Evolutionary conservation across 306 rosid genomes (phyloP).

Genomic region (Trichosanthes cucumerina): DNA sequence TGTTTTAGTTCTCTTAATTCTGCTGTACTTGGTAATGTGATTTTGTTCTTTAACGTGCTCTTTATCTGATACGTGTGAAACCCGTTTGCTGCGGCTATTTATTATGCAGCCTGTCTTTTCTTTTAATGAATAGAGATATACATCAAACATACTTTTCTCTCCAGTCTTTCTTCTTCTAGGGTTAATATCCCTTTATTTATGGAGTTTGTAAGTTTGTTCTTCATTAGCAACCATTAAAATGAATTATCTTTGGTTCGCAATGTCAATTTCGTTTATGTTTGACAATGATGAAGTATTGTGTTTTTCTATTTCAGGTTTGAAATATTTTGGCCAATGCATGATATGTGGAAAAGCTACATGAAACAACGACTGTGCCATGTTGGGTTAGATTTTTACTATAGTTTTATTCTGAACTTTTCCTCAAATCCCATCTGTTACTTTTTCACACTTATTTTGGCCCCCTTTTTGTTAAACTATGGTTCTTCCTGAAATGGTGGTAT

Average conservation of each 20-base stretch:
- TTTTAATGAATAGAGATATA: no score
- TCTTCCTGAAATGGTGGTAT: neutral
- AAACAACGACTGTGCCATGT: conserved; percentile 35
- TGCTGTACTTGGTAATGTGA: no score
- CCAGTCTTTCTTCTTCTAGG: no score
- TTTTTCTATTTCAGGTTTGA: conserved; percentile 34
- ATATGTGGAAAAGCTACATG: conserved; percentile 72
- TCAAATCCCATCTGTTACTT: neutral
- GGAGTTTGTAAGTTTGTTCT: neutral
- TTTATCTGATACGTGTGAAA: no score
- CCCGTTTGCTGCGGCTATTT: no score
- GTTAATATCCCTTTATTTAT: no score
- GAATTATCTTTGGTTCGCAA: neutral
- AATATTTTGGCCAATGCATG: conserved; percentile 68
- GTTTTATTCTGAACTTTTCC: neutral
- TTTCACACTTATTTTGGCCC: neutral
- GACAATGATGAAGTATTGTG: neutral
- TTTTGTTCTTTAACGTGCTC: no score
- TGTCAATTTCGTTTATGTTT: neutral
- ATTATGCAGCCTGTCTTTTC: no score
- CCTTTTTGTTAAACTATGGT: conserved; percentile 10
- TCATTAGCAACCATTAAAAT: neutral
- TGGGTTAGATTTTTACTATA: conserved; percentile 33
- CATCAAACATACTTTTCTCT: no score
- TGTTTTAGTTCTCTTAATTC: no score